Evolutionary conservation across 345 rosid species (phyloP).

Genomic region (Melaleuca alternifolia): DNA sequence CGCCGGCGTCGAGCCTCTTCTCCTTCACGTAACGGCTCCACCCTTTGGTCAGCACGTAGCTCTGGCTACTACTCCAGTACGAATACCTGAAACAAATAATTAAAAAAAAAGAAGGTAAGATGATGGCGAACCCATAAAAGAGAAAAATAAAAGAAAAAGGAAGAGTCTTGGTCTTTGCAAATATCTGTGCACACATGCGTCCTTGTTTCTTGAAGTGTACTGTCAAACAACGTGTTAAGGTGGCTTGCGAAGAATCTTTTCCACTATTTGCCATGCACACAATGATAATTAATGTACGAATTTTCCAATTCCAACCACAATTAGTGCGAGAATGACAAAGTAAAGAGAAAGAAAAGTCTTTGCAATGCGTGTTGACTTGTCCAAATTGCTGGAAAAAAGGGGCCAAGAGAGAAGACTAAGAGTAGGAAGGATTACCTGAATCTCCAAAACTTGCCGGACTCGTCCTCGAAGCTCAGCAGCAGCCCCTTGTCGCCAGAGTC

Average conservation of each 20-base stretch:
- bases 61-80: constrained; percentile 61
- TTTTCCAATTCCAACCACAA: not conserved
- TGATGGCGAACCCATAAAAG: not conserved
- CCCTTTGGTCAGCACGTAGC: constrained; percentile 51
- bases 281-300: not conserved
- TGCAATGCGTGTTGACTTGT: not conserved
- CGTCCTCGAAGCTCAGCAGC: constrained; percentile 34
- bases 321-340: not conserved
- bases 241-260: not conserved
- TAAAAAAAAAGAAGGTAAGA: not conserved
- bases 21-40: constrained; percentile 59
- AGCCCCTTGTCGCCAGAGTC: constrained; percentile 9
- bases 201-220: not conserved
- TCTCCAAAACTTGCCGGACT: constrained; percentile 32
- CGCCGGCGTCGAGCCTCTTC: constrained; percentile 40
- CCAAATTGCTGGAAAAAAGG: not conserved
- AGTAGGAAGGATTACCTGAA: constrained; percentile 16
- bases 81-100: constrained; percentile 8
- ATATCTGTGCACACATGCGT: not conserved
- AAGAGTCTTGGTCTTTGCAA: not conserved
- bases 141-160: not conserved
- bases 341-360: not conserved
- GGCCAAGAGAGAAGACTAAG: not conserved
- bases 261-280: not conserved
- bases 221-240: not conserved